phyloP scores from a whole-genome alignment of 176 grass and related monocot species.

The Rhynchospora breviuscula region DNA sequence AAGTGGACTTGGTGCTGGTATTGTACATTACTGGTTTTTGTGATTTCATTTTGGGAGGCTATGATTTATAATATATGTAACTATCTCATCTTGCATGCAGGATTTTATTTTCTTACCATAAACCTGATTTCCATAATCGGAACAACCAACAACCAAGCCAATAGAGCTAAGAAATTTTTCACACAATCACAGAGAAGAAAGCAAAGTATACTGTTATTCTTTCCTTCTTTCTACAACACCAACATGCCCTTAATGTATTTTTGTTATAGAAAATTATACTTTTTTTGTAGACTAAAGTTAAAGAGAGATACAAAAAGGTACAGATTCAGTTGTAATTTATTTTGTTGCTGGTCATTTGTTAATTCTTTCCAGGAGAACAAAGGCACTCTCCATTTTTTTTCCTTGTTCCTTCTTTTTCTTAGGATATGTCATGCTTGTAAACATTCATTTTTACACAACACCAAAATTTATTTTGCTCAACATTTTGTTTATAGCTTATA shows the following conservation, averaged over 20 bases:
- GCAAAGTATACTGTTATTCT: background rate
- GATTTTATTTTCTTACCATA: background rate
- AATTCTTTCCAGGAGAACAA: background rate
- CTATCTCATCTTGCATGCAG: constrained; percentile 2
- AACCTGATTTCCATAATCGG: background rate
- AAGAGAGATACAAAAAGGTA: constrained; percentile 1
- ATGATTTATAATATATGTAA: background rate
- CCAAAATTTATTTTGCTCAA: background rate
- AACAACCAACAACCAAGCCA: constrained; percentile 1
- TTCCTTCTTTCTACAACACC: background rate
- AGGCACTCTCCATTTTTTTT: background rate
- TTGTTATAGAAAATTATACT: constrained; percentile 17
- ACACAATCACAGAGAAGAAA: background rate
- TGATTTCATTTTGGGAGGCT: background rate
- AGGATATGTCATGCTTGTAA: background rate
- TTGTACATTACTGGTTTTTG: background rate
- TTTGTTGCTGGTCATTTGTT: constrained; percentile 10
- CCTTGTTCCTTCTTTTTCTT: background rate
- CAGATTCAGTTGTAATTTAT: background rate
- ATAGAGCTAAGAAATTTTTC: background rate
- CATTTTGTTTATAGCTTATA: background rate
- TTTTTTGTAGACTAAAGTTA: constrained; percentile 1
- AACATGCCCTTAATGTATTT: background rate
- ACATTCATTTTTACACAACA: background rate
- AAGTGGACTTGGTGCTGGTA: background rate